Evolutionary conservation across 805 yeast species (phyloP), one percentile per base, ranked within the genome.

Genomic region (Pichia exigua): DNA sequence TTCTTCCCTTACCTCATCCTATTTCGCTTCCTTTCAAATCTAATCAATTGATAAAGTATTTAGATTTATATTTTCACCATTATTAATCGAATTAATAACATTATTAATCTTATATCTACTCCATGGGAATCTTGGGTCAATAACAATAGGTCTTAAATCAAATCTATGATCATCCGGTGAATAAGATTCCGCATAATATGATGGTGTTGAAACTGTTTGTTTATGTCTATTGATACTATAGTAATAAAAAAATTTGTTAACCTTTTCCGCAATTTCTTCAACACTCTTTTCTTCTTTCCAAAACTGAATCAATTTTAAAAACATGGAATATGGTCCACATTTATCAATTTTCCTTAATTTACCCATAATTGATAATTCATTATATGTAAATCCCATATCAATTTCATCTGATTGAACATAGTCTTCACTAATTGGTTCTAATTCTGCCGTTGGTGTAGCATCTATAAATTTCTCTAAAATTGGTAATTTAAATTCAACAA

Each of bases 341-440:
- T 91, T 91, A 46, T 87, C 88, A 45, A 94, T 85, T 68, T 94
- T 94, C 58, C 99, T 79, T 55, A 94, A 75, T 53, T 86, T 77
- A 15, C 99, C 99, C 72, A 94, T 91, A 8, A 86, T 74, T 35
- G 96, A 85, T 54, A 94, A 76, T 65, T 94, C 99, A 57, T 91
- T 95, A 62, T 94, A 94, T 0, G 97, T 87, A 85, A 95, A 86
- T 2, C 99, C 99, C 99, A 94, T 94, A 64, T 94, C 99, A 15
- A 80, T 82, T 68, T 94, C 99, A 67, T 94, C 99, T 32, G 95
- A 86, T 68, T 94, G 99, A 17, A 92, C 95, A 61, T 94, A 92
- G 51, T 81, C 76, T 57, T 85, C 83, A 0, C 99, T 94, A 49
- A 89, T 92, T 38, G 99, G 99, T 63, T 94, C 99, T 48, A 94